Conservation (phyloP, 495 filamentous ascomycete species). For the Extremus antarcticus region DNA sequence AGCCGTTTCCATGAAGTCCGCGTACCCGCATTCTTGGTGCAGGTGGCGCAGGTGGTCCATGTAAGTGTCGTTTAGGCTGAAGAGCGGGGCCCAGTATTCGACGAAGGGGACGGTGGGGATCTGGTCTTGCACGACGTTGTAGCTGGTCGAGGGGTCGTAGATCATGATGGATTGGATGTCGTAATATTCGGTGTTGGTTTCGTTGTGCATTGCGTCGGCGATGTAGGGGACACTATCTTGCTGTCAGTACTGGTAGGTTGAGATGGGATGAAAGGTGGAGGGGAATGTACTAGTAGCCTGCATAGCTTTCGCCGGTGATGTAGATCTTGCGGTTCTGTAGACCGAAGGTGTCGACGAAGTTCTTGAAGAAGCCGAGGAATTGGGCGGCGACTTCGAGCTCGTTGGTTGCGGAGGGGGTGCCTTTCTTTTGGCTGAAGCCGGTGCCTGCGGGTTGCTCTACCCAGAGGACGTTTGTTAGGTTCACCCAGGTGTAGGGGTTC, state of each 20-base stretch:
- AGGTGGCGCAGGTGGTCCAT: conserved; percentile 43
- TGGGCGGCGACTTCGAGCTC: conserved; percentile 48
- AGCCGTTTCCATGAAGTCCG: conserved; percentile 47
- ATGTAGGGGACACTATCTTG: conserved; percentile 56
- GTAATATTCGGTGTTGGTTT: conserved; percentile 55
- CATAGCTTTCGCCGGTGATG: conserved; percentile 54
- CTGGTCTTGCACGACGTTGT: conserved; percentile 37
- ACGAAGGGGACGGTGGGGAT: conserved; percentile 52
- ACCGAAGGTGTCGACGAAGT: conserved; percentile 49
- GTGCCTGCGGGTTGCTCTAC: conserved; percentile 27
- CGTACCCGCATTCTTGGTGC: conserved; percentile 54
- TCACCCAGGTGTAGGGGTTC: conserved; percentile 21
- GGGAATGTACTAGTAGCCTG: conserved; percentile 50
- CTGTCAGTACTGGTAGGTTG: not conserved
- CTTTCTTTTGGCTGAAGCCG: conserved; percentile 39
- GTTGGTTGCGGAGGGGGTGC: conserved; percentile 41
- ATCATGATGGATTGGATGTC: conserved; percentile 57
- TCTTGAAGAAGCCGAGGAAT: conserved; percentile 55
- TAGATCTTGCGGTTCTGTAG: conserved; percentile 52
- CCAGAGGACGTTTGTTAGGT: conserved; percentile 25
- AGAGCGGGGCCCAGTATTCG: conserved; percentile 49
- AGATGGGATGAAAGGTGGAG: not conserved
- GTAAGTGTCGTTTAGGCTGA: conserved; percentile 59
- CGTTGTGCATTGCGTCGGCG: conserved; percentile 59
- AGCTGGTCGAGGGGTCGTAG: conserved; percentile 55